Evolutionary conservation across 495 filamentous ascomycete genomes (phyloP), one percentile per base, ranked within the genome.

Genomic region (Saxophila tyrrhenica): DNA sequence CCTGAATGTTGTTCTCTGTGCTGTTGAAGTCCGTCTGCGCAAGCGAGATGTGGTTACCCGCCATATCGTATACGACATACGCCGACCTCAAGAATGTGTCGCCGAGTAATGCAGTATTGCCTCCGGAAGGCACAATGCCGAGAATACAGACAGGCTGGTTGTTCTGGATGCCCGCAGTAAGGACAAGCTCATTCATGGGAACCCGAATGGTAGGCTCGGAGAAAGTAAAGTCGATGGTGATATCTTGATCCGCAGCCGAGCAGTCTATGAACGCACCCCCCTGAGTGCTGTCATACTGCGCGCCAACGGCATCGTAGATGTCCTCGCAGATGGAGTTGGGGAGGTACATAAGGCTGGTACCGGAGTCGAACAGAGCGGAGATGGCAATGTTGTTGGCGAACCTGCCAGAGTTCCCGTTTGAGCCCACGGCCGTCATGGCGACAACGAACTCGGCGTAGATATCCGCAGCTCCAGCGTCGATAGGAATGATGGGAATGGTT

Each of bases 31-130:
- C 80, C 1, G 91, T 92, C 63, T 86, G 85, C 13, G 88, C 91
- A 39, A 98, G 68, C 11, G 83, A 85, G 54, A 98, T 90, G 69
- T 89, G 77, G 68, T 95, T 88, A 65, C 91, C 95, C 15, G 74
- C 76, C 16, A 96, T 71, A 62, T 96, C 90, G 63, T 89, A 96
- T 0, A 98, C 91, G 24, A 95, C 81, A 62, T 96, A 98, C 0
- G 90, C 89, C 32, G 82, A 86, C 52, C 92, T 79, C 16, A 98
- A 74, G 72, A 96, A 98, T 0, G 91, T 96, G 65, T 98, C 91
- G 13, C 91, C 91, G 29, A 98, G 70, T 3, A 95, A 83, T 38
- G 76, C 72, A 2, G 79, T 82, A 43, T 77, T 78, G n/a, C 69
- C 58, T 11, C 77, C 79, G 3, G 86, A 79, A 13, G 86, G 83